Evolutionary conservation across 2,329 filamentous ascomycete genomes (phyloP), one percentile per base, ranked within the genome.

Genomic region (Trichoderma lentiforme): DNA sequence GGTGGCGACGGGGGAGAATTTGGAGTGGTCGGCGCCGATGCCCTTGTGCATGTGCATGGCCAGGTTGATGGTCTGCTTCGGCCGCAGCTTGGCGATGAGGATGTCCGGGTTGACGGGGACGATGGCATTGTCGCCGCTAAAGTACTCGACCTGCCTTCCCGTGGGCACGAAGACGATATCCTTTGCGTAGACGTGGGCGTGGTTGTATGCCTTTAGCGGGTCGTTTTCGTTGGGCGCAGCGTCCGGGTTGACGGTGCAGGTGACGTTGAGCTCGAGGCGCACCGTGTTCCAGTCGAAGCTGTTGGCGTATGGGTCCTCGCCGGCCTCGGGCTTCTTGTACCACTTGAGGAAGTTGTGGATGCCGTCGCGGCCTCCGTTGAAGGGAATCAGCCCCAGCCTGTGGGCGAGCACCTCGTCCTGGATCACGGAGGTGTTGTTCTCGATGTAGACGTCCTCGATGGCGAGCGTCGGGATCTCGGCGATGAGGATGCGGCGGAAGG

Each of bases 381-480:
- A 91, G 21, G 97, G 96, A 70, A 99, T 92, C 60, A 99, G 89
- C 72, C 96, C 96, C 36, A 99, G 86, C 58, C 96, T 89, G 81
- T 96, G 93, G 18, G 95, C 92, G 66, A 99, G 90, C 5, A 99
- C 95, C 85, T 99, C 96, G 80, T 99, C 96, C 81, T 98, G 95
- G 78, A 99, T 96, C 43, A 99, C 94, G 6, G 94, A 97, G 65
- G 95, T 98, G 86, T 99, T 99, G 86, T 98, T 97, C 80, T 93
- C 89, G 75, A 98, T 91, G 84, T 92, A 99, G 80, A 97, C 93
- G 74, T 90, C 91, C 86, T 99, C 96, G 78, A 99, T 95, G 76
- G 97, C 96, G 60, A 99, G 88, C 2, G 94, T 96, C 21, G 95
- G 94, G 68, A 99, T 93, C 85, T 99, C 97, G 76, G 95, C 89